phyloP scores from a whole-genome alignment of 176 grass and related monocot genomes.

The Cymbopogon citratus region DNA sequence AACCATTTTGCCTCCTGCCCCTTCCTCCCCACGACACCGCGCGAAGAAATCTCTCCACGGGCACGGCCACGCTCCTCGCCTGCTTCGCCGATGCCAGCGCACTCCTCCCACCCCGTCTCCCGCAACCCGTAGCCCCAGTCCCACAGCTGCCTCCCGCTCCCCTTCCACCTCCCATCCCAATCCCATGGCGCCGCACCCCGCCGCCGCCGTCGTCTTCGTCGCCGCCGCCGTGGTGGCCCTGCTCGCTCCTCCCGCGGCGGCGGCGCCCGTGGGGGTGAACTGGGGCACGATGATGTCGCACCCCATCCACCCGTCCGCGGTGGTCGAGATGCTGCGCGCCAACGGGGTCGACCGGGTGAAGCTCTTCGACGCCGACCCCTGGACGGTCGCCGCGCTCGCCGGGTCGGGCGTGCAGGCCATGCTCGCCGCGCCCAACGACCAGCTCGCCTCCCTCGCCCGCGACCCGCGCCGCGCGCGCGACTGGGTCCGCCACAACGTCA shows the following conservation, averaged over 20 bases:
- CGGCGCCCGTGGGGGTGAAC: constrained; percentile 48
- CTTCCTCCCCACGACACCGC: background rate
- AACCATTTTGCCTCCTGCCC: background rate
- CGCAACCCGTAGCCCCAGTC: background rate
- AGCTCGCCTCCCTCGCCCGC: constrained; percentile 37
- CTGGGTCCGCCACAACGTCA: constrained; percentile 70
- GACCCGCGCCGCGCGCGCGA: constrained; percentile 43
- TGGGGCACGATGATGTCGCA: constrained; percentile 94
- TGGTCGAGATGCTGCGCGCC: constrained; percentile 49
- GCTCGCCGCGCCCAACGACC: constrained; percentile 82
- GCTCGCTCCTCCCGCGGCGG: background rate
- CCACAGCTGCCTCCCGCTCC: background rate
- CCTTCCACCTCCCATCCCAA: background rate
- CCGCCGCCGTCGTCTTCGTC: background rate
- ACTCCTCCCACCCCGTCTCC: background rate
- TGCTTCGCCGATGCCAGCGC: constrained; percentile 1
- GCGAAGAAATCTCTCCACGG: constrained; percentile 13
- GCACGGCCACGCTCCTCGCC: background rate
- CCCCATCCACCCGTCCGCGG: constrained; percentile 56
- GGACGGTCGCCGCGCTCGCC: constrained; percentile 60
- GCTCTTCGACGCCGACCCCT: constrained; percentile 86
- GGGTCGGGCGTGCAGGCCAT: constrained; percentile 52
- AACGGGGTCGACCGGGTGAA: constrained; percentile 67
- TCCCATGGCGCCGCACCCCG: background rate
- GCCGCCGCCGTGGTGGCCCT: background rate